Evolutionary conservation across 306 rosid species (phyloP), one percentile per base, ranked within the genome.

Genomic region (Quercus glauca): DNA sequence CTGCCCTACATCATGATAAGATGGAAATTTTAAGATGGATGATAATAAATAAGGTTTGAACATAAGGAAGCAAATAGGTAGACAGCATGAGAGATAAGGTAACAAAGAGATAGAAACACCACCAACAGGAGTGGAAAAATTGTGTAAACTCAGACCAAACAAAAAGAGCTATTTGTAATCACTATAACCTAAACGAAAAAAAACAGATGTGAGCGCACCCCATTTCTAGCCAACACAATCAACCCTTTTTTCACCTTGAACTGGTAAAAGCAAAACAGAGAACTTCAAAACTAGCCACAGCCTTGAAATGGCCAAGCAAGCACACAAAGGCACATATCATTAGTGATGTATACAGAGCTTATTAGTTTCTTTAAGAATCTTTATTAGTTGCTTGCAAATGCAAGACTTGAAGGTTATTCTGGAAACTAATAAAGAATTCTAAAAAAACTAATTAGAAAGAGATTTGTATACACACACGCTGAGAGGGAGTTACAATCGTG

Each of bases 11-110:
- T 6, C 7, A 64, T 64, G 70, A 20, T 28, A 64, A 17, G 5
- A 15, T 28, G 10, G 1, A 63, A 63, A 12, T 26, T 29, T 5
- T 28, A 15, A 63, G 41, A 28, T 28, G 20, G 69, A 63, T 63
- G n/a, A 26, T 26, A 68, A 74, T 43, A 41, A 41, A 41, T 7
- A 41, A 41, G 45, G 45, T 8, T 41, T 8, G 45, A 41, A 41
- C 45, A 41, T 20, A 57, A 57, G 26, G 26, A 57, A 57, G 23
- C 65, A 59, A 20, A 23, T 9, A 59, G n/a, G 43, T 69, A 58
- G 68, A 69, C 57, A 78, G 70, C 49, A 55, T 69, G 20, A 63
- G 76, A 55, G 69, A 28, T 53, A 61, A 45, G 74, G 52, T 45
- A 35, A 74, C n/a, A 25, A 82, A 73, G 60, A 45, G 29, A 23